Evolutionary conservation across 805 yeast species (phyloP).

Genomic region (Ogataea pilisensis): DNA sequence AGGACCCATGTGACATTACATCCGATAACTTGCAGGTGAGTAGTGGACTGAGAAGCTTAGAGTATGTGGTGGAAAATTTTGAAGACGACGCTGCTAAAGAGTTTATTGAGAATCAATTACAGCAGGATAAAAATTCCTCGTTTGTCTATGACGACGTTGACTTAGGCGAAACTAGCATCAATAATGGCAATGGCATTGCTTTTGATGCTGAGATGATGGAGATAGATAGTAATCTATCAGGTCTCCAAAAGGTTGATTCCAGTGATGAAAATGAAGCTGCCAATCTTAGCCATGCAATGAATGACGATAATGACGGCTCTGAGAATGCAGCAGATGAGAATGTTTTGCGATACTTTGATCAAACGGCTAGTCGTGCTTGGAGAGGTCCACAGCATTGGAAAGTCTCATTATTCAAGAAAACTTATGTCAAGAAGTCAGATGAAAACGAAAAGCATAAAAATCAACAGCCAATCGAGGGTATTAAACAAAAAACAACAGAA

Average conservation of each 20-base stretch:
- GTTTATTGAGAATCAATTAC: constrained; percentile 4
- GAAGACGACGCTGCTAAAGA: constrained; percentile 16
- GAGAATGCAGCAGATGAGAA: constrained; percentile 42
- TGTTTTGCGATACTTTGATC: constrained; percentile 76
- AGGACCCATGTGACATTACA: background rate
- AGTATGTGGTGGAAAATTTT: constrained; percentile 1
- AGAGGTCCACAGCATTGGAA: constrained; percentile 90
- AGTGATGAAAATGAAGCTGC: background rate
- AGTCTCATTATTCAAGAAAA: constrained; percentile 53
- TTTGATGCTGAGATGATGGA: background rate
- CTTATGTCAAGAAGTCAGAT: background rate
- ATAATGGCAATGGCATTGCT: too few relatives aligned
- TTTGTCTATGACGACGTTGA: constrained; percentile 4
- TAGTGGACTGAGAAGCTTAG: constrained; percentile 1
- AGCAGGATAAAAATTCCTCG: constrained; percentile 4
- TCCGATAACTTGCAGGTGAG: background rate
- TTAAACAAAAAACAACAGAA: too few relatives aligned
- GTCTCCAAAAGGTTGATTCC: too few relatives aligned
- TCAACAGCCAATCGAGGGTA: background rate
- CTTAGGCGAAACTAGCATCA: background rate
- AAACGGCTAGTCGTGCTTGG: constrained; percentile 65
- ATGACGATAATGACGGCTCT: background rate
- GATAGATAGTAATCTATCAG: too few relatives aligned
- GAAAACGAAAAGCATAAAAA: background rate
- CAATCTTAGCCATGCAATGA: background rate